Evolutionary conservation across 1,139 yeast genomes (phyloP), one percentile per base, ranked within the genome.

Genomic region (Suhomyces bokatorum): DNA sequence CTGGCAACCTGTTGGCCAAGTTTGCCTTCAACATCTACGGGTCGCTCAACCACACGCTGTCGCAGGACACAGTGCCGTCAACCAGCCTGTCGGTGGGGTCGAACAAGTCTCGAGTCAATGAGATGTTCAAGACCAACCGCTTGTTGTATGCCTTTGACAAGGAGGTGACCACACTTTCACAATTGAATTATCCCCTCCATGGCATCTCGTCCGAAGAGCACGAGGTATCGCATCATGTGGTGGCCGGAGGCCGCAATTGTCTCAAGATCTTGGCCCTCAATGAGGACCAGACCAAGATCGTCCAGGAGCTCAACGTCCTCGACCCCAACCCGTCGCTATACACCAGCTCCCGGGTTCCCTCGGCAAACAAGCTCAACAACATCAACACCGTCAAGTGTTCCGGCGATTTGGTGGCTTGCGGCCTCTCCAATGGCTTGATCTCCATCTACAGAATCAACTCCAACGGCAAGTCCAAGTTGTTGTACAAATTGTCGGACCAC

Each of bases 401-500:
- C 35, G 55, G 60, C 30, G 71, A 70, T 50, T 51, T 64, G 13
- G 60, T 75, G 8, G 78, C 77, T 2, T 68, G 77, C 48, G 80
- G 78, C 4, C 60, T 71, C 46, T 63, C 75, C 14, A 71, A 62
- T 49, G 80, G 80, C 1, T 51, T 55, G 9, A 64, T 75, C 10
- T 49, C 64, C 20, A 51, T 73, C 12, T 71, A 67, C 51, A 66
- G 64, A 45, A 55, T 74, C 13, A 52, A 62, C 17, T 60, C 65
- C 42, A 64, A 57, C 47, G 78, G 78, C 6, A 66, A 63, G 46
- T 57, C 74, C 42, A 69, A 74, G 46, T 50, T 78, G 13, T 56
- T 76, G 27, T 59, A 75, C 42, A 73, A 78, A 36, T 68, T 85
- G 32, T 67, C 77, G 13, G 96, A 87, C 51, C 96, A 89, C 56